Conservation (phyloP, 331 rosid species). For the Saraca asoca region DNA sequence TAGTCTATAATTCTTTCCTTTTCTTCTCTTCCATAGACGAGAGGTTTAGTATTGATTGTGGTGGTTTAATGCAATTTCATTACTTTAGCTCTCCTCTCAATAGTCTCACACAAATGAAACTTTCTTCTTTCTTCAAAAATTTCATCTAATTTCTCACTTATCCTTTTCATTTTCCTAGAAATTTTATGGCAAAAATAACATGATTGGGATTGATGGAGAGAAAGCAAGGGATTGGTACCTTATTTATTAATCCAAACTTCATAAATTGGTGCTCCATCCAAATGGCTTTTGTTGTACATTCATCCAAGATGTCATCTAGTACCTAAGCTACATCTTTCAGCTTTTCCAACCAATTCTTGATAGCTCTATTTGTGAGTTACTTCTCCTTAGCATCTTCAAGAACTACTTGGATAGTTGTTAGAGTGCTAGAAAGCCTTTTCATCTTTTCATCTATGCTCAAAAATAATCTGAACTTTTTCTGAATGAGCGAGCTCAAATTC, state of each 20-base stretch:
- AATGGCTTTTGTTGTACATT: neutral
- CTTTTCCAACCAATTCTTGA: neutral
- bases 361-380: conserved; percentile 7
- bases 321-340: neutral
- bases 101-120: conserved; percentile 3
- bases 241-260: neutral
- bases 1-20: conserved; percentile 1
- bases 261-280: neutral
- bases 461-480: neutral
- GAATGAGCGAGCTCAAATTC: neutral
- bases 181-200: conserved; percentile 1
- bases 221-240: neutral
- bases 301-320: conserved; percentile 34
- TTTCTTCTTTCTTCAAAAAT: conserved; percentile 14
- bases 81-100: neutral
- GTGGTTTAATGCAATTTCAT: conserved; percentile 5
- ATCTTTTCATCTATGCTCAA: conserved; percentile 8
- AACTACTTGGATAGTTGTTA: conserved; percentile 9
- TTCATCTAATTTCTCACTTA: conserved; percentile 19
- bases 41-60: neutral
- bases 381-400: conserved; percentile 34
- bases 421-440: conserved; percentile 21
- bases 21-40: conserved; percentile 27
- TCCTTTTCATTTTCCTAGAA: conserved; percentile 12
- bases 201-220: too few species aligned